Base-by-base conservation (phyloP, 345 rosid species). In the Zanthoxylum bungeanum region DNA sequence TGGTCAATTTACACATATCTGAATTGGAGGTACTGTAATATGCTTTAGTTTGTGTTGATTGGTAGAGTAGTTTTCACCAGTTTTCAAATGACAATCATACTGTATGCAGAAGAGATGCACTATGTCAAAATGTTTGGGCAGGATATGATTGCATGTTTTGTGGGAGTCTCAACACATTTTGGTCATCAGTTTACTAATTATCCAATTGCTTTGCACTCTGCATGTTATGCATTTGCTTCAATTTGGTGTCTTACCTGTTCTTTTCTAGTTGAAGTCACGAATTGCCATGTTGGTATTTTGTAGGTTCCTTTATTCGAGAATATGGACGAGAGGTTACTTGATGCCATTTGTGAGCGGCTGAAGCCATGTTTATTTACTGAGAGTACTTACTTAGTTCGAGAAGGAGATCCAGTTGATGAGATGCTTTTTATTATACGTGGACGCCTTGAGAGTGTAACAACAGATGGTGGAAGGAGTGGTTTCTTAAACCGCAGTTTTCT, bases 361-460 rank as follows among this genome's bases (percentile, higher is more conserved):
- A 90, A 94, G 66, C 98, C 98, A 0, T 84, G 92, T 66, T 74
- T 94, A 44, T 92, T 84, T 75, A 94, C 98, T 0, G 98, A 94
- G 73, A 76, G 31, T 0, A 90, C 97, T 17, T 92, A 85, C 67
- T 81, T 94, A 59, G 98, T 92, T 51, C 84, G 98, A 49, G 98
- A 94, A 74, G 98, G 98, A 40, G 98, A 94, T 74, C 98, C 98
- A 6, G 98, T 94, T 0, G 93, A 94, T 28, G 95, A 92, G 79
- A 94, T 94, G 98, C 98, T 94, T 64, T 94, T 94, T 28, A 94
- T 94, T 49, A 90, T 94, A 59, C 98, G 98, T 31, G 98, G 98
- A 51, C 88, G 97, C 60, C 97, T 94, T 25, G 96, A 92, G 85
- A 94, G 98, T 75, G 90, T 88, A 60, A 94, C 98, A 1, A 94